phyloP scores from a whole-genome alignment of 495 filamentous ascomycete genomes.

The Trichoderma orchidacearum region DNA sequence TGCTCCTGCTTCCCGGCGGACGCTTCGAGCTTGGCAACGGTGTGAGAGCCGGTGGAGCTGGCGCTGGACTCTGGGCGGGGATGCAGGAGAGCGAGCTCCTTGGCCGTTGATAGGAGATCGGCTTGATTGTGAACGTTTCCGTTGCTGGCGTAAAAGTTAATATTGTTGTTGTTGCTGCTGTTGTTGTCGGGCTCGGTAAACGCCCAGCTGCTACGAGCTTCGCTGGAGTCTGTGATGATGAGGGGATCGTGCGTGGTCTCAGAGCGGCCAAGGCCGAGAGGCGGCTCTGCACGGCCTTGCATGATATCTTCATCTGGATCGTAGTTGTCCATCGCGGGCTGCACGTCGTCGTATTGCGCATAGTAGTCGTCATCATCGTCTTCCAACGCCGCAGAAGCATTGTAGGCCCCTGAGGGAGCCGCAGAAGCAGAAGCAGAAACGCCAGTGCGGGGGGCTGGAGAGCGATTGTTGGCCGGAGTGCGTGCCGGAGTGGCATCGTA shows the following conservation, averaged over 20 bases:
- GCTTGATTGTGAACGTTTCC: no score
- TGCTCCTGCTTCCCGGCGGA: slow-evolving; percentile 3
- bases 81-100: slow-evolving; percentile 20
- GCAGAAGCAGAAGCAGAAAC: slow-evolving; percentile 13
- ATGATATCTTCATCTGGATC: slow-evolving; percentile 54
- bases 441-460: slow-evolving; percentile 37
- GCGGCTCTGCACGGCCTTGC: slow-evolving; percentile 11
- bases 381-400: slow-evolving; percentile 15
- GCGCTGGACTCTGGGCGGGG: slow-evolving; percentile 40
- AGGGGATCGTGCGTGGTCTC: slow-evolving; percentile 9
- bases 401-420: slow-evolving; percentile 6
- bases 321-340: slow-evolving; percentile 82
- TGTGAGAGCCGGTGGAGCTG: slow-evolving; percentile 36
- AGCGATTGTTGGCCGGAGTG: slow-evolving; percentile 55
- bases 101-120: slow-evolving; percentile 13
- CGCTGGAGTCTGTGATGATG: slow-evolving; percentile 5
- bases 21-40: slow-evolving; percentile 30
- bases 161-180: slow-evolving; percentile 19
- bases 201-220: slow-evolving; percentile 1
- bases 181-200: slow-evolving; percentile 10
- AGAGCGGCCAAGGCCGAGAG: slow-evolving; percentile 16
- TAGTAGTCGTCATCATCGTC: slow-evolving; percentile 54
- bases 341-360: slow-evolving; percentile 74
- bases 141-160: slow-evolving; percentile 20
- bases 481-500: slow-evolving; percentile 77